These are phyloP conservation scores for Leptographium galeiforme DNA, from an alignment of 2,329 filamentous ascomycete genomes.

Conservation along the genomic window DNA sequence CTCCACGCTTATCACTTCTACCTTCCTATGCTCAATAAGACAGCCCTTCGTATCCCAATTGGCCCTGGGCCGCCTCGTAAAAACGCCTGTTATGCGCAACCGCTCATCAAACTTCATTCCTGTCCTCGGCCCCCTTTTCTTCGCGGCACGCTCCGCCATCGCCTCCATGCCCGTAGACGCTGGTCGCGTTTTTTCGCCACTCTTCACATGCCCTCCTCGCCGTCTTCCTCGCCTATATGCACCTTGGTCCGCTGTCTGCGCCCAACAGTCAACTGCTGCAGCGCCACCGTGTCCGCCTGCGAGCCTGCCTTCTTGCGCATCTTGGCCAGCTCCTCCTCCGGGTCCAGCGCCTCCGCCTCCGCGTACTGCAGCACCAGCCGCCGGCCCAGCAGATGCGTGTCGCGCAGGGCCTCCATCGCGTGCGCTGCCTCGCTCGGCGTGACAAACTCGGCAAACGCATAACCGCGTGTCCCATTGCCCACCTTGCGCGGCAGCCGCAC, in stretches of 20 bases:
- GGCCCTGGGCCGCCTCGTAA: neutral
- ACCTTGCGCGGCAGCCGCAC: constrained; percentile 94
- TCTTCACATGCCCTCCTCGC: constrained; percentile 9
- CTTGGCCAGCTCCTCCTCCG: constrained; percentile 90
- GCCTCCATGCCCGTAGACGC: constrained; percentile 5
- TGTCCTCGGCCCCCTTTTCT: neutral
- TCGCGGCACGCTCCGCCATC: neutral
- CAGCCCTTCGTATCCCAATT: constrained; percentile 2
- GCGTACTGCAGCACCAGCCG: constrained; percentile 86
- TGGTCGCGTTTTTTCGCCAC: constrained; percentile 11
- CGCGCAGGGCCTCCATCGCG: constrained; percentile 78
- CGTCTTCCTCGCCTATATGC: constrained; percentile 62
- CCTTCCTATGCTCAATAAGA: neutral
- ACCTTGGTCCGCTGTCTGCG: constrained; percentile 67
- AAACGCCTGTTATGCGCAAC: constrained; percentile 3
- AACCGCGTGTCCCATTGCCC: constrained; percentile 75
- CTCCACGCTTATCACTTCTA: neutral
- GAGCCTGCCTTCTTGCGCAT: constrained; percentile 93
- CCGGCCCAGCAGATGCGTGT: constrained; percentile 86
- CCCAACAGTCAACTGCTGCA: constrained; percentile 74
- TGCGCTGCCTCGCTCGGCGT: constrained; percentile 72
- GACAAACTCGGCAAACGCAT: constrained; percentile 86
- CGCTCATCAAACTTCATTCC: constrained; percentile 16
- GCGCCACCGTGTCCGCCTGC: constrained; percentile 79
- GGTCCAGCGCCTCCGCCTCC: constrained; percentile 74